These are phyloP conservation scores for Ottelia alismoides DNA, from an alignment of 106 monocot species.

Conservation along the genomic window DNA sequence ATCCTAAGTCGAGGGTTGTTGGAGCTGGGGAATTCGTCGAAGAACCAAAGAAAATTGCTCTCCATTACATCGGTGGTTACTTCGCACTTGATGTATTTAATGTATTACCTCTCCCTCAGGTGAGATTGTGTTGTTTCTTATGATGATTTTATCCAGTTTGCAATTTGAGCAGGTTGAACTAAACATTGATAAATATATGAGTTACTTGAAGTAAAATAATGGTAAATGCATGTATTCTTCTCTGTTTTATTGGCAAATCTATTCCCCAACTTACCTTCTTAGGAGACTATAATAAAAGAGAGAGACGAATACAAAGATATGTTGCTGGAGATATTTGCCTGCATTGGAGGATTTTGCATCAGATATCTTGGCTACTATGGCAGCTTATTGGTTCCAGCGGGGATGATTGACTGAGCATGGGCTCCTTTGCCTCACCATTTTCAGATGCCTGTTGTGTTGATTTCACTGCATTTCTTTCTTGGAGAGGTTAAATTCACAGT, in stretches of 20 bases:
- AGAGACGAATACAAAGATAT: not conserved
- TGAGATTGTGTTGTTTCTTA: slow-evolving; percentile 6
- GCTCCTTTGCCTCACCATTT: too few species aligned
- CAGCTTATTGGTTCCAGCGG: too few species aligned
- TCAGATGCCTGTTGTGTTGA: too few species aligned
- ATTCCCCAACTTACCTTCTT: not conserved
- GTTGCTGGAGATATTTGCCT: too few species aligned
- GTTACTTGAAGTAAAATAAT: too few species aligned
- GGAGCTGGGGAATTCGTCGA: slow-evolving; percentile 67
- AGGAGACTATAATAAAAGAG: not conserved
- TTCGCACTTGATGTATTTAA: slow-evolving; percentile 64
- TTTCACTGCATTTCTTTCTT: too few species aligned
- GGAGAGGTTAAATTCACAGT: too few species aligned
- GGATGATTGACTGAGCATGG: too few species aligned
- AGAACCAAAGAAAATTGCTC: slow-evolving; percentile 69
- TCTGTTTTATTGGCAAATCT: not conserved
- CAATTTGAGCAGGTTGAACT: too few species aligned
- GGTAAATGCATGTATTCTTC: too few species aligned
- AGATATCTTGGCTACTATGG: not conserved
- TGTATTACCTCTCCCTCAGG: slow-evolving; percentile 80
- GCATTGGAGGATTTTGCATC: not conserved
- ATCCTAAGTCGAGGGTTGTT: slow-evolving; percentile 72
- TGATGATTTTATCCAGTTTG: too few species aligned
- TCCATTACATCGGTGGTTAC: slow-evolving; percentile 57
- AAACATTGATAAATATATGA: too few species aligned